Evolutionary conservation across 2,329 filamentous ascomycete species (phyloP).

Genomic region (Calycina herbarum): DNA sequence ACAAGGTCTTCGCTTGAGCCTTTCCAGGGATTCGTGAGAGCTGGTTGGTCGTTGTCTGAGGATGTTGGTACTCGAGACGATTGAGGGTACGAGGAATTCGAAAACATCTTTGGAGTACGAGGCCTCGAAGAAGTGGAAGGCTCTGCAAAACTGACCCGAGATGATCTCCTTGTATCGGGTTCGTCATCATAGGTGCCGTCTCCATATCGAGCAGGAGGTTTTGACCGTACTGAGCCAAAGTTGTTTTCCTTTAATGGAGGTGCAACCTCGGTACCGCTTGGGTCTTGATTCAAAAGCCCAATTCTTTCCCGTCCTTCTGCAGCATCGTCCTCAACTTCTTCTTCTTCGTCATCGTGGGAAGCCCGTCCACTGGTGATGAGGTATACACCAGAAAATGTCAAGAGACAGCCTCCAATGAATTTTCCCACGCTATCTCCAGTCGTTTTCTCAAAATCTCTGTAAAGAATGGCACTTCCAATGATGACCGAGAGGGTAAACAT

Average conservation of each 20-base stretch:
- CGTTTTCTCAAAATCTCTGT: constrained; percentile 90
- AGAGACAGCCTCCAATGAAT: constrained; percentile 83
- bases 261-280: constrained; percentile 19
- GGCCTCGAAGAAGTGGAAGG: constrained; percentile 21
- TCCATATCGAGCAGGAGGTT: constrained; percentile 17
- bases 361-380: constrained; percentile 86
- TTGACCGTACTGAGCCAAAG: constrained; percentile 19
- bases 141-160: constrained; percentile 33
- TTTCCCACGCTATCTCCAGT: constrained; percentile 72
- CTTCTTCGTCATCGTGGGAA: constrained; percentile 56
- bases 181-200: constrained; percentile 25
- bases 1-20: constrained; percentile 27
- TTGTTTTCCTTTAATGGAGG: constrained; percentile 18
- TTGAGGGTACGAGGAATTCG: constrained; percentile 27
- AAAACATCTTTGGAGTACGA: constrained; percentile 28
- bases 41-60: constrained; percentile 20
- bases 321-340: constrained; percentile 56
- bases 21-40: constrained; percentile 35
- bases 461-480: constrained; percentile 86
- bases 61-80: constrained; percentile 23
- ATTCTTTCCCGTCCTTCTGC: constrained; percentile 67
- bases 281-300: constrained; percentile 55
- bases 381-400: constrained; percentile 97
- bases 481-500: constrained; percentile 96
- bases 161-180: constrained; percentile 28